phyloP scores from a whole-genome alignment of 2,329 filamentous ascomycete genomes.

The Alternaria postmessia region DNA sequence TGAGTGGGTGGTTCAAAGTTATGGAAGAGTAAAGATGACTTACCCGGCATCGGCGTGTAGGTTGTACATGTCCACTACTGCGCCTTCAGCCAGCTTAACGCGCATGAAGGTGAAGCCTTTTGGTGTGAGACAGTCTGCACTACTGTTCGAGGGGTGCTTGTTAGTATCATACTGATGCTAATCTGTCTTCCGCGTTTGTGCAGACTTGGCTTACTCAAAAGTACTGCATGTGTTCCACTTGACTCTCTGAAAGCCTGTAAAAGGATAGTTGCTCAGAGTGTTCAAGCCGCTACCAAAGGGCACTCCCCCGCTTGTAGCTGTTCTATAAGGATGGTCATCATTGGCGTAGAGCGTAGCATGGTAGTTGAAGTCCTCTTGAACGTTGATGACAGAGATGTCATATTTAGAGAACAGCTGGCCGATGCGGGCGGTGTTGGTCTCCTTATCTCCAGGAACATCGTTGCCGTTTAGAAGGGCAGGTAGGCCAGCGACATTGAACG shows the following conservation, averaged over 20 bases:
- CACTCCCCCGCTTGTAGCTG: conserved; percentile 70
- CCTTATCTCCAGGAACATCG: conserved; percentile 69
- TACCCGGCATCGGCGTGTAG: conserved; percentile 71
- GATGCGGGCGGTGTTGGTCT: conserved; percentile 64
- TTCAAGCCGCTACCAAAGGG: conserved; percentile 71
- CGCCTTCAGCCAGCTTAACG: conserved; percentile 59
- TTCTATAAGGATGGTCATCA: conserved; percentile 67
- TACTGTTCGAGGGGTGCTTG: conserved; percentile 43
- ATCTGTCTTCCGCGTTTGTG: background rate
- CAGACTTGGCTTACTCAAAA: conserved; percentile 39
- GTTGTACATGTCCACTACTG: conserved; percentile 71
- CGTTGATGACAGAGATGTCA: conserved; percentile 68
- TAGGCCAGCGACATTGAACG: conserved; percentile 69
- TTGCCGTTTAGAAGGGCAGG: conserved; percentile 66
- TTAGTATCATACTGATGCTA: background rate
- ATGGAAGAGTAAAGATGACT: background rate
- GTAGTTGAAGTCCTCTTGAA: conserved; percentile 76
- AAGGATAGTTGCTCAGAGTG: conserved; percentile 67
- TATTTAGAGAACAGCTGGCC: conserved; percentile 65
- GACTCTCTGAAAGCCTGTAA: conserved; percentile 63
- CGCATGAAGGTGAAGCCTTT: conserved; percentile 76
- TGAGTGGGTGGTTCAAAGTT: background rate
- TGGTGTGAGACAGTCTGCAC: conserved; percentile 70
- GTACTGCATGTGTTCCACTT: conserved; percentile 68
- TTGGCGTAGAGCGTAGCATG: conserved; percentile 67